Evolutionary conservation across 1,284 basidiomycete genomes (phyloP), one percentile per base, ranked within the genome.

Genomic region (Xerocomus alliaceus): DNA sequence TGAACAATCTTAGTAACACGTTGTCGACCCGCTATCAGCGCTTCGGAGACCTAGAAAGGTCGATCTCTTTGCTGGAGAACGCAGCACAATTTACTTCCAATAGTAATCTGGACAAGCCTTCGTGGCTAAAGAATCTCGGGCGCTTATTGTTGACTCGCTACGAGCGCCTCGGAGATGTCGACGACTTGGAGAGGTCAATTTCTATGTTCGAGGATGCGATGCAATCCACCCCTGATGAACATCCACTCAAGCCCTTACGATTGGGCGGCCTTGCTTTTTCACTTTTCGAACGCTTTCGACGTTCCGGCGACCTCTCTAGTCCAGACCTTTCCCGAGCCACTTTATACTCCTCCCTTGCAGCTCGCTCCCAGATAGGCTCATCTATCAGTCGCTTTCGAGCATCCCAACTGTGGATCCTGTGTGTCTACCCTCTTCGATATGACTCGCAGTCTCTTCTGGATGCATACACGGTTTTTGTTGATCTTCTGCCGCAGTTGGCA

Each of bases 181-280:
- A 1, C 2, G 42, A 54, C 20, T 18, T 45, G 17, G 17, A 47
- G 28, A 29, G 20, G 13, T 28, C 45, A 13, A 47, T 31, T 13
- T 47, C 45, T 1, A 3, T 47, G 20, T 1, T 5, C 1, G 45
- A 47, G 11, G 45, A 47, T 6, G 29, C 20, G 20, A 2, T n/a
- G 10, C 26, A n/a, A 37, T 18, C 18, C 35, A 37, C 35, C 10
- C 35, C 35, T 5, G 18, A 37, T 37, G 18, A 18, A 12, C 35
- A 37, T 37, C 18, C 18, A 18, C 5, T 12, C 35, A 37, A 18
- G 35, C 13, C 35, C 5, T 15, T 18, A 18, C 35, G 18, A 22
- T 1, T 32, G 11, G 12, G 13, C 31, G 81, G 8, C 20, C 50
- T 52, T 6, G 26, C 34, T 18, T 4, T 12, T 11, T 42, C 29